A percentile compares a stretch with the other conserved stretches of the same genome.
These are phyloP conservation scores for Coffea humblotiana DNA, from an alignment of 305 asterid genomes.

Conservation along the genomic window DNA sequence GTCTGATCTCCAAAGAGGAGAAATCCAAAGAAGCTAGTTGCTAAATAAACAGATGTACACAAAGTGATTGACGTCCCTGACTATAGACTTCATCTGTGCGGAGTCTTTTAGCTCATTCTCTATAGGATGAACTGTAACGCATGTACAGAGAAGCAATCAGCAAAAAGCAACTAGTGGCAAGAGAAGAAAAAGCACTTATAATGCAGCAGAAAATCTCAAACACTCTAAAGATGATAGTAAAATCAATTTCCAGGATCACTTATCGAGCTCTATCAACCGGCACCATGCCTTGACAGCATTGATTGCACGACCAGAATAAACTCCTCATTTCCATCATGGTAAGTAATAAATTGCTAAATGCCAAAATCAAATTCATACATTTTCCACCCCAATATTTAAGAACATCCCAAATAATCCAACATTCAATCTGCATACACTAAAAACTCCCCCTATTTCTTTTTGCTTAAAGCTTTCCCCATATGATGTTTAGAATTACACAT, in stretches of 20 bases:
- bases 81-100: constrained; percentile 62
- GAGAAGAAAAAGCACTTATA: not conserved
- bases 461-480: not conserved
- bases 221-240: not conserved
- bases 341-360: not conserved
- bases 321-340: not conserved
- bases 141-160: constrained; percentile 2
- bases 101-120: constrained; percentile 72
- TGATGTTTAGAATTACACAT: not conserved
- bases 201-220: not conserved
- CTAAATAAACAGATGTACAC: constrained; percentile 59
- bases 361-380: not conserved
- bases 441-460: not conserved
- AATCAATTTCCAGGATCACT: not conserved
- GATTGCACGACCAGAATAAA: not conserved
- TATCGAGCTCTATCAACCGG: not conserved
- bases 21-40: constrained; percentile 73
- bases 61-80: constrained; percentile 54
- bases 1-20: constrained; percentile 60
- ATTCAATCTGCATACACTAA: not conserved
- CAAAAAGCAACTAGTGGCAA: not conserved
- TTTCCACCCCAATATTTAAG: not conserved
- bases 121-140: constrained; percentile 63
- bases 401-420: not conserved
- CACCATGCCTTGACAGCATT: not conserved